Evolutionary conservation across 148 eudicot genomes (phyloP).

Genomic region (Dysphania ambrosioides): DNA sequence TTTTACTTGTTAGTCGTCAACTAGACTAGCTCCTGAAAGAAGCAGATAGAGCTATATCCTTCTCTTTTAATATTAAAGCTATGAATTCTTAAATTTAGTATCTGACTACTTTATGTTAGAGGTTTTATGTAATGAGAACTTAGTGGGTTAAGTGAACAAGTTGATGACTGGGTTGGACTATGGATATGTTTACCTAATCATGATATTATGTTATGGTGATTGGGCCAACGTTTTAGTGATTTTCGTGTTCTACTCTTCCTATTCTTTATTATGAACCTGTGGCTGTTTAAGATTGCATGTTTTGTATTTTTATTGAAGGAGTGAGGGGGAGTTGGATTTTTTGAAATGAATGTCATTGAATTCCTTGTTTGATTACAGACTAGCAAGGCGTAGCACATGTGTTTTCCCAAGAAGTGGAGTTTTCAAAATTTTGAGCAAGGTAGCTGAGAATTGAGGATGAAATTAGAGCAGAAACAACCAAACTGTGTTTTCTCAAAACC

Average conservation of each 20-base stretch:
- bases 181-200: neutral
- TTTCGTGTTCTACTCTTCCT: neutral
- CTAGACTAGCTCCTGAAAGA: too few relatives aligned
- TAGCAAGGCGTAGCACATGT: neutral
- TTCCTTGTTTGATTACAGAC: neutral
- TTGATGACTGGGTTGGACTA: neutral
- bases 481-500: conserved; percentile 33
- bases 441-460: conserved; percentile 10
- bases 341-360: neutral
- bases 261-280: neutral
- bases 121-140: neutral
- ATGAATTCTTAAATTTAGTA: too few relatives aligned
- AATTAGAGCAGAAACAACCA: conserved; percentile 24
- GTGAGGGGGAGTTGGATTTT: neutral
- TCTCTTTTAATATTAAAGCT: too few relatives aligned
- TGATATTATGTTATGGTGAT: neutral
- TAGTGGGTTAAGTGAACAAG: neutral
- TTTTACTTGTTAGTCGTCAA: too few relatives aligned
- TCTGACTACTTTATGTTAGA: too few relatives aligned
- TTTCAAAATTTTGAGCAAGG: neutral
- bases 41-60: too few relatives aligned
- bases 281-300: neutral
- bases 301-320: neutral
- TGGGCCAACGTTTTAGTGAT: neutral
- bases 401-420: neutral